Evolutionary conservation across 2,329 filamentous ascomycete species (phyloP), one percentile per base, ranked within the genome.

Genomic region (Pyrenophora graminea): DNA sequence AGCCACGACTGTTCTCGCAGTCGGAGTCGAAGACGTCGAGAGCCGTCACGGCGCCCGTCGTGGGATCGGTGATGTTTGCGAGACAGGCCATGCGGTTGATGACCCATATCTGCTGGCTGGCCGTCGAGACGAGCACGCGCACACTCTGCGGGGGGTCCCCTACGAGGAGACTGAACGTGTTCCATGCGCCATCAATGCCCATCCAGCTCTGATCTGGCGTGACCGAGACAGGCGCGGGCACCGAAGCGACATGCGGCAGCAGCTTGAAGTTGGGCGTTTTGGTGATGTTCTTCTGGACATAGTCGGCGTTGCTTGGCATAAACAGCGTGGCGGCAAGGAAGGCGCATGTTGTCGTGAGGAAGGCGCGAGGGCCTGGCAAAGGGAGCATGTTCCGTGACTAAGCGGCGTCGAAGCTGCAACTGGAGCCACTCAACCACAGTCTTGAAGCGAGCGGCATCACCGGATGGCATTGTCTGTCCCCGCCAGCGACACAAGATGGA

Each of bases 91-190:
- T 48, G 27, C 40, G 79, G 33, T 70, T 56, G 38, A 91, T 76
- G 3, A 84, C 80, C 87, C 87, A 90, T 37, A 87, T 85, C 70
- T 90, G 87, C 31, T 88, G 89, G 36, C 86, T 79, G 10, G 82
- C 80, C 5, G 87, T 91, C 63, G 86, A 90, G 44, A 86, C 79
- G 10, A 83, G 75, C 43, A 85, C 79, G 58, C 82, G 80, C 30
- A 85, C 75, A 48, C 75, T 72, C 63, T 84, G 80, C 19, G 71
- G 68, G 12, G 83, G 81, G 6, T 73, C 76, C 43, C 85, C 85
- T 17, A 82, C 78, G 61, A 76, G 81, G 53, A 91, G 77, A 10
- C 77, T 78, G 58, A 90, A 84, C 6, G 86, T 83, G 13, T 87
- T 90, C 89, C 89, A 92, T 56, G 55, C 34, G 42, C 71, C 66